Base-by-base conservation (phyloP, 768 basidiomycete species). In the Termitomyces heimii region DNA sequence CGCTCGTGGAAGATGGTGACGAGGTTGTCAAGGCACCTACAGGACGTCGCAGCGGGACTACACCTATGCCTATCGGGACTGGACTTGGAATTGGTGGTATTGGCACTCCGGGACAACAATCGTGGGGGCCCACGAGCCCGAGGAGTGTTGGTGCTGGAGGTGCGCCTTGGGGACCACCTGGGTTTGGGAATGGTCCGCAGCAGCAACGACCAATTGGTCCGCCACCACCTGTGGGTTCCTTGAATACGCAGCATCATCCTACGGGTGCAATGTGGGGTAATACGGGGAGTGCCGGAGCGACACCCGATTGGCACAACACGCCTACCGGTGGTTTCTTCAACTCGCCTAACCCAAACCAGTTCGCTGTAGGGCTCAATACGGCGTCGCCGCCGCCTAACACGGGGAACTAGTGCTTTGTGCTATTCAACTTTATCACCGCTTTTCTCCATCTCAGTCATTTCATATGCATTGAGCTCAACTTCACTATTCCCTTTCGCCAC, bases 1-100 rank as follows among this genome's bases (percentile, higher is more conserved):
- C 90, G 20, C 77, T 92, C 20, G 82, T 84, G 3, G 82, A 88
- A 14, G 89, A 90, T 58, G 89, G 89, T 59, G 90, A 92, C 66
- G 89, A 92, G 66, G 86, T 91, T 12, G 81, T 92, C 16, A 66
- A 73, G 8, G 67, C 71, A 10, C 71, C 77, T 40, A 71, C 78
- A 18, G 76, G 77, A 7, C 73, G 80, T 37, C 69, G 82, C 48
- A 73, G 80, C 8, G 70, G 68, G 40, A 72, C 67, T 10, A 68
- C 66, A 12, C 66, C 71, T n/a, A 66, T 70, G 53, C 61, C 61
- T 24, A 62, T 62, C n/a, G 61, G 61, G 12, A 49, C 55, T 35
- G 71, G 71, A 20, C 60, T 64, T 44, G 62, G 63, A 8, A 60
- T 65, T 28, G 64, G 65, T 24, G 63, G 66, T 13, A 56, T 59